A percentile compares a stretch with the other conserved stretches of the same genome.
phyloP scores from a whole-genome alignment of 169 alveolate genomes.

The Plasmodium vinckei region DNA sequence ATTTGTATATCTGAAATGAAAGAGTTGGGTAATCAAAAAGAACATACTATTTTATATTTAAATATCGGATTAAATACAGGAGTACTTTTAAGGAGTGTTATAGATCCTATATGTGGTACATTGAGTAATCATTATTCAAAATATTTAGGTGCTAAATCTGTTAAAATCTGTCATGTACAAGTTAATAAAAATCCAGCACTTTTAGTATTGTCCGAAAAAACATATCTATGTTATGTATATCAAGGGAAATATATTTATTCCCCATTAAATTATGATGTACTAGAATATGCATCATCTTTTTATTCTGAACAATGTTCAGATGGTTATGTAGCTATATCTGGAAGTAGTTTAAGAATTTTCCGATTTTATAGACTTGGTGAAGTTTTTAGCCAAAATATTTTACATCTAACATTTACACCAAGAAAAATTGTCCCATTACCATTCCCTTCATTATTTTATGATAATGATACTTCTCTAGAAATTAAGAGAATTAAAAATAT shows the following conservation, averaged over 20 bases:
- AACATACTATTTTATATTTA: constrained; percentile 80
- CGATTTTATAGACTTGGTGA: constrained; percentile 90
- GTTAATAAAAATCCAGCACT: constrained; percentile 81
- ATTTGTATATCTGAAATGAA: constrained; percentile 82
- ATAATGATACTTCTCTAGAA: constrained; percentile 77
- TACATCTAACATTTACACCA: constrained; percentile 95
- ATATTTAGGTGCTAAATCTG: constrained; percentile 95
- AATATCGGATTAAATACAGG: constrained; percentile 98
- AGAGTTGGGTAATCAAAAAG: constrained; percentile 48
- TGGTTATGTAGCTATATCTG: constrained; percentile 94
- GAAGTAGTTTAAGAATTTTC: constrained; percentile 89
- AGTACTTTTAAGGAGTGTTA: constrained; percentile 93
- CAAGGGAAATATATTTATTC: constrained; percentile 85
- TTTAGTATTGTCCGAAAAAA: constrained; percentile 90
- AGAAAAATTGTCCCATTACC: constrained; percentile 91
- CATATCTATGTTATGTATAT: constrained; percentile 90
- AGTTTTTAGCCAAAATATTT: constrained; percentile 89
- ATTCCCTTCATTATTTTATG: constrained; percentile 83
- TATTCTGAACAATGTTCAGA: constrained; percentile 89
- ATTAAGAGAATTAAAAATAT: constrained; percentile 74
- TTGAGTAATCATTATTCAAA: constrained; percentile 95
- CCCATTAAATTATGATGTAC: constrained; percentile 91
- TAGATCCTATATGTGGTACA: constrained; percentile 95
- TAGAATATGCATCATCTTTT: constrained; percentile 92
- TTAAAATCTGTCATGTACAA: constrained; percentile 87